phyloP scores from a whole-genome alignment of 805 yeast species.

The Naumovozyma dairenensis region DNA sequence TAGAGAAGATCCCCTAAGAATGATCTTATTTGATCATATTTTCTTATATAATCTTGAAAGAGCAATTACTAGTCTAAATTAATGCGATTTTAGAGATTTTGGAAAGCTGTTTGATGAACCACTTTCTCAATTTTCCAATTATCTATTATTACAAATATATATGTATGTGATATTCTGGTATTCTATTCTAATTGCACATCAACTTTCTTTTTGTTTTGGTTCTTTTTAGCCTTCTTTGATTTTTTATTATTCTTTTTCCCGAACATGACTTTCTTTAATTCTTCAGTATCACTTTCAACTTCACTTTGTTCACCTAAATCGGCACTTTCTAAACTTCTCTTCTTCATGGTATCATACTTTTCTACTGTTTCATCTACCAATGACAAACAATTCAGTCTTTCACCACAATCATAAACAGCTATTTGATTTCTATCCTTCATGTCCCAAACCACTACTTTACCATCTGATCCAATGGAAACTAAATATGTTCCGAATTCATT shows the following conservation, averaged over 20 bases:
- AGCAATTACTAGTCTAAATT: too few relatives aligned
- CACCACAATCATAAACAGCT: conserved; percentile 86
- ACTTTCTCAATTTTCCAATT: too few relatives aligned
- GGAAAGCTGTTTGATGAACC: too few relatives aligned
- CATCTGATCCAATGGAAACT: conserved; percentile 85
- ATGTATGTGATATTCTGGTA: conserved; percentile 30
- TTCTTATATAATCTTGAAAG: too few relatives aligned
- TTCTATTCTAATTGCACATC: conserved; percentile 46
- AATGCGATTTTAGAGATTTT: too few relatives aligned
- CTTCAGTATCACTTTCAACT: conserved; percentile 67
- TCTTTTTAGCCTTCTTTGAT: conserved; percentile 32
- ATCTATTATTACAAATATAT: too few relatives aligned
- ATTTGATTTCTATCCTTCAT: conserved; percentile 58
- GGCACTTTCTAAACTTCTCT: conserved; percentile 41
- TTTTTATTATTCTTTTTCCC: conserved; percentile 35
- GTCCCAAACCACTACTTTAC: conserved; percentile 88
- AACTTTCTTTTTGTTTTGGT: conserved; percentile 36
- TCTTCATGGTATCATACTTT: conserved; percentile 58
- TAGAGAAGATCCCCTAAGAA: too few relatives aligned
- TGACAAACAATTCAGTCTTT: conserved; percentile 78
- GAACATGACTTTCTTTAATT: conserved; percentile 46
- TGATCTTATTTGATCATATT: too few relatives aligned
- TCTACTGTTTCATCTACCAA: conserved; percentile 72
- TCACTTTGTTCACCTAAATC: conserved; percentile 59
- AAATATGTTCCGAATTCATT: conserved; percentile 39